Evolutionary conservation across 345 rosid species (phyloP).

Genomic region (Gossypium thurberi): DNA sequence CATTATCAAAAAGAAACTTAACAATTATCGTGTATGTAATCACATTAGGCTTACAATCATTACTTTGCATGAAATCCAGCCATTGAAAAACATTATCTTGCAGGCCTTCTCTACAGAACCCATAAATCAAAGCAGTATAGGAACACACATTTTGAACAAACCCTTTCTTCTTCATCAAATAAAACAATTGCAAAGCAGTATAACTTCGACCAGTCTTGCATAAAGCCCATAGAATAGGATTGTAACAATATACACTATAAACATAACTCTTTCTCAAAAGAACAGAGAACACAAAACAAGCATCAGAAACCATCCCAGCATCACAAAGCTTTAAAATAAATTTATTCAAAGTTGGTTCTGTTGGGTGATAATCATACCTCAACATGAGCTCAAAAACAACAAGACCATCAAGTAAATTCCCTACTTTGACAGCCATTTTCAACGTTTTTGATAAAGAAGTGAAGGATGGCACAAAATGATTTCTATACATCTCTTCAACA

Average conservation of each 20-base stretch:
- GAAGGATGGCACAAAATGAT: conserved; percentile 28
- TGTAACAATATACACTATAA: conserved; percentile 20
- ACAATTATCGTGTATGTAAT: conserved; percentile 32
- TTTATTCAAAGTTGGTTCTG: conserved; percentile 11
- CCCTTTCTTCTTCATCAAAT: conserved; percentile 33
- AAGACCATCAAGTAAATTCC: conserved; percentile 19
- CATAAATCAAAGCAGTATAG: conserved; percentile 38
- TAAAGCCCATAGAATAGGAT: conserved; percentile 35
- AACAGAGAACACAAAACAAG: conserved; percentile 16
- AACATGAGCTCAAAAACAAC: conserved; percentile 25
- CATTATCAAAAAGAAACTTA: conserved; percentile 31
- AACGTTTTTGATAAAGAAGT: conserved; percentile 16
- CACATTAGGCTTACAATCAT: conserved; percentile 27
- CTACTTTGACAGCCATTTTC: conserved; percentile 19
- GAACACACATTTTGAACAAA: conserved; percentile 26
- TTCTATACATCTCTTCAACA: conserved; percentile 24
- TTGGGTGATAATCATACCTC: conserved; percentile 22
- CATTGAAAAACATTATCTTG: conserved; percentile 20
- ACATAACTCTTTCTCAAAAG: conserved; percentile 17
- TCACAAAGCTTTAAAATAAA: conserved; percentile 27
- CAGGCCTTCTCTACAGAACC: conserved; percentile 30
- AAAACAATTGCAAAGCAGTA: conserved; percentile 24
- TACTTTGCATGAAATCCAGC: conserved; percentile 23
- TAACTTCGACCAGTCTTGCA: conserved; percentile 27
- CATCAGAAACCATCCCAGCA: conserved; percentile 23